These are phyloP conservation scores for Scolecobasidium constrictum DNA, from an alignment of 2,329 filamentous ascomycete genomes.

Conservation along the genomic window DNA sequence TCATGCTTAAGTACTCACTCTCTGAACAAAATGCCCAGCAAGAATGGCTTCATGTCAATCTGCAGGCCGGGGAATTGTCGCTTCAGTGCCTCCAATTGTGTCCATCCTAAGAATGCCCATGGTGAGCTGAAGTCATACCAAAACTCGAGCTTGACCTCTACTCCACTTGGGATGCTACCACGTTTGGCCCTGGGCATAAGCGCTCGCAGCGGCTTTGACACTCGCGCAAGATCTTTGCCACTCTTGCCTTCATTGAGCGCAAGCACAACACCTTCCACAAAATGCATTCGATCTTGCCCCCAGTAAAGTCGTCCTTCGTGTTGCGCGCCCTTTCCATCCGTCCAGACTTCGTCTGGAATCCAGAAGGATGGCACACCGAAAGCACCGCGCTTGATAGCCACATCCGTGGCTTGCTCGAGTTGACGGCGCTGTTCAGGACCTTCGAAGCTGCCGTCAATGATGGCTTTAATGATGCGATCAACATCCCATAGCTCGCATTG, in stretches of 20 bases:
- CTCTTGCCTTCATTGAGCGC: constrained; percentile 9
- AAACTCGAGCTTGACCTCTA: constrained; percentile 17
- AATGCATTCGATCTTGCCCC: constrained; percentile 26
- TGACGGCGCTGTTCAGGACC: constrained; percentile 16
- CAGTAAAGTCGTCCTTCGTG: constrained; percentile 19
- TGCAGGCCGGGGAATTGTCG: constrained; percentile 18
- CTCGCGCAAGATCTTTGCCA: constrained; percentile 11
- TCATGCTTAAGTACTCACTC: constrained; percentile 11
- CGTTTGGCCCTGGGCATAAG: constrained; percentile 15
- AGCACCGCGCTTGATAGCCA: constrained; percentile 21
- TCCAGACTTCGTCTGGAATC: constrained; percentile 15
- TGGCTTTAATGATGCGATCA: constrained; percentile 4
- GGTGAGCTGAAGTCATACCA: constrained; percentile 25
- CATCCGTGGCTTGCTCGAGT: constrained; percentile 17
- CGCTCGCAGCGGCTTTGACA: constrained; percentile 13
- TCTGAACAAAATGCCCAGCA: constrained; percentile 23
- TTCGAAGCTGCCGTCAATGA: constrained; percentile 12
- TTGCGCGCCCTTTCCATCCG: constrained; percentile 11
- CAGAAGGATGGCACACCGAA: constrained; percentile 25
- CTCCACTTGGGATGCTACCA: neutral
- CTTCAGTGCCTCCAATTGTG: constrained; percentile 19
- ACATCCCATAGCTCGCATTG: constrained; percentile 17
- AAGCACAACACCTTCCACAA: constrained; percentile 21
- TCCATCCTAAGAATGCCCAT: constrained; percentile 24
- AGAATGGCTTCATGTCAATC: constrained; percentile 22